Conservation (phyloP, 495 filamentous ascomycete species). For the Neurospora tetrasperma region DNA sequence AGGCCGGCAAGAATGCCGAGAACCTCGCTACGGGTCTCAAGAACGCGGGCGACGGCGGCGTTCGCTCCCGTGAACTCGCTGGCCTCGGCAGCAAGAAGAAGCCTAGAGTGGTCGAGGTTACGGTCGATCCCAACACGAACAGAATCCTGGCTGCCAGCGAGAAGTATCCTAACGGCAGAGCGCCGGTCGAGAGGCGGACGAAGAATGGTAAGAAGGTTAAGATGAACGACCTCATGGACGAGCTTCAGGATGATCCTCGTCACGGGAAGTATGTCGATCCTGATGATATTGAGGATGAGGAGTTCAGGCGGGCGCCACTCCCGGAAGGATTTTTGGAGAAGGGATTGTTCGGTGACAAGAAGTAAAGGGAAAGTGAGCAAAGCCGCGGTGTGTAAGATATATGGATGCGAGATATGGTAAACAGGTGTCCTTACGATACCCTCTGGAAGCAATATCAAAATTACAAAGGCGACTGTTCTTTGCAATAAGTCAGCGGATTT, state of each 20-base stretch:
- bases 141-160: constrained; percentile 23
- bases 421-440: not conserved
- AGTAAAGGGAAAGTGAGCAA: not conserved
- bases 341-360: not conserved
- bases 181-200: constrained; percentile 36
- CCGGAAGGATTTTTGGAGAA: not conserved
- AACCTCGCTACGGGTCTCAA: not conserved
- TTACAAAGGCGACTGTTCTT: not conserved
- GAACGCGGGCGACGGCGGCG: constrained; percentile 28
- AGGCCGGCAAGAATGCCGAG: constrained; percentile 16
- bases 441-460: not conserved
- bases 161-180: constrained; percentile 10
- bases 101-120: constrained; percentile 25
- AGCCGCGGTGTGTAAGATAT: not conserved
- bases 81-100: constrained; percentile 14
- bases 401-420: not conserved
- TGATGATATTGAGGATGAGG: constrained; percentile 15
- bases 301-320: not conserved
- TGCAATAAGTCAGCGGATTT: not conserved
- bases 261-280: constrained; percentile 8
- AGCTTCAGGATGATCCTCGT: constrained; percentile 20
- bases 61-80: constrained; percentile 25
- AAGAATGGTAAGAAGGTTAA: constrained; percentile 41
- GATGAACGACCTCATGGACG: constrained; percentile 32
- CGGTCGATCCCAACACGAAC: constrained; percentile 20